Evolutionary conservation across 176 grass and related monocot species (phyloP).

Genomic region (Pharus latifolius): DNA sequence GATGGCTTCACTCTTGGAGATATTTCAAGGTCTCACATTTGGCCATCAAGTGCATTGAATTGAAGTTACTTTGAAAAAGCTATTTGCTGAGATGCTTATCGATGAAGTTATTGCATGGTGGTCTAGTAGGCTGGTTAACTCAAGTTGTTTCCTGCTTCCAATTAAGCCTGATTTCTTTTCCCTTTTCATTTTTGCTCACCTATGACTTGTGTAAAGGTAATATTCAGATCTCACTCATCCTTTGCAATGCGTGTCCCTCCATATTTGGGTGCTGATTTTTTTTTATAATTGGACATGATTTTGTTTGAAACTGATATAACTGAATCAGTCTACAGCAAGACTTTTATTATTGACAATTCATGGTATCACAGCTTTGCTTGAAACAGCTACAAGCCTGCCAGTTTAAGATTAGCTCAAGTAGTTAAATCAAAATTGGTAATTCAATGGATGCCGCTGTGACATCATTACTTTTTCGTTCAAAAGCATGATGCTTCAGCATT

Average conservation of each 20-base stretch:
- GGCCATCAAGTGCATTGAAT: too few relatives aligned
- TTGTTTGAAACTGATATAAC: neutral
- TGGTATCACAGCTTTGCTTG: neutral
- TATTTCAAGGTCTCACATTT: too few relatives aligned
- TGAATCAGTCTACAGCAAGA: neutral
- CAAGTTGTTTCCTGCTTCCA: neutral
- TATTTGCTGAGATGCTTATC: neutral
- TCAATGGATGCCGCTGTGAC: neutral
- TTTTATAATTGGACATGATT: neutral
- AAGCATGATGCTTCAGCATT: neutral
- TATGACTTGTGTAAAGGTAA: neutral
- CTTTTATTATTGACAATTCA: neutral
- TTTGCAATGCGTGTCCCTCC: too few relatives aligned
- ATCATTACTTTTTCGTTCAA: neutral
- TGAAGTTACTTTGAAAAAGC: neutral
- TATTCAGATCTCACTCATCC: neutral
- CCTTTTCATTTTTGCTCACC: neutral
- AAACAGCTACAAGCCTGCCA: neutral
- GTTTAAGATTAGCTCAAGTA: neutral
- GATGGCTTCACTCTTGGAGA: too few relatives aligned
- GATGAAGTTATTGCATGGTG: neutral
- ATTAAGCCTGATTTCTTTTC: too few relatives aligned
- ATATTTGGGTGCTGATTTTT: neutral
- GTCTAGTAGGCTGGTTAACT: neutral
- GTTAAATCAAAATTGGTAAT: neutral